Conservation (phyloP, 345 rosid genomes). For the Hibiscus syriacus region DNA sequence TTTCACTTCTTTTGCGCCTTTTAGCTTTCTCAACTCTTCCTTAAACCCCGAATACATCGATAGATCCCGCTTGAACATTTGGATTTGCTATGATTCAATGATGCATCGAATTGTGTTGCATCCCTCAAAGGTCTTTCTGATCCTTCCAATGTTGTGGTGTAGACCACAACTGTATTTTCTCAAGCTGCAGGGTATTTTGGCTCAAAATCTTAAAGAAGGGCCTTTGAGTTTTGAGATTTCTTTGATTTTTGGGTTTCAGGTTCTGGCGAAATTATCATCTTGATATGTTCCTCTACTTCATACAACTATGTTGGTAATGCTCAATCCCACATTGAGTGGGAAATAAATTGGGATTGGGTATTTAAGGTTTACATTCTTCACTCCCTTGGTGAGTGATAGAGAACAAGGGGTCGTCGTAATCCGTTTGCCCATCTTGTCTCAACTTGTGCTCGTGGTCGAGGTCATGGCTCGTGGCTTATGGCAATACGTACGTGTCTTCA, state of each 20-base stretch:
- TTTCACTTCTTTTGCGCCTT: no score
- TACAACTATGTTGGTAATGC: no score
- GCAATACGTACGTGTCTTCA: no score
- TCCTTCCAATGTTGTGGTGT: slow-evolving; percentile 81
- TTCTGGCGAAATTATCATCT: slow-evolving; percentile 51
- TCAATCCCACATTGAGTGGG: no score
- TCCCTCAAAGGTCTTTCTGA: slow-evolving; percentile 85
- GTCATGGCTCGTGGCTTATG: no score
- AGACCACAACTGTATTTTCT: slow-evolving; percentile 61
- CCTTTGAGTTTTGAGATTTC: slow-evolving; percentile 23
- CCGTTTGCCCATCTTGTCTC: no score
- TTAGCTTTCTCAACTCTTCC: slow-evolving; percentile 66
- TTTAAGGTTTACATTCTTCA: no score
- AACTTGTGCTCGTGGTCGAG: no score
- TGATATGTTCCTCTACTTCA: slow-evolving; percentile 59
- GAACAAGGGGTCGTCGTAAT: no score
- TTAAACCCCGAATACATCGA: slow-evolving; percentile 87
- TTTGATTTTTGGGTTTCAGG: slow-evolving; percentile 23
- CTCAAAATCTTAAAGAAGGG: slow-evolving; percentile 30
- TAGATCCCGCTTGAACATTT: slow-evolving; percentile 59
- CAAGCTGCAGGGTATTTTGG: slow-evolving; percentile 71
- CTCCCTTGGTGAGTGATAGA: no score
- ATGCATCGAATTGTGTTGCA: slow-evolving; percentile 58
- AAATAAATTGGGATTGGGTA: no score
- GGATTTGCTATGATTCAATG: slow-evolving; percentile 49